These are phyloP conservation scores for Colletotrichum karsti DNA, from an alignment of 2,329 filamentous ascomycete species.

Conservation along the genomic window DNA sequence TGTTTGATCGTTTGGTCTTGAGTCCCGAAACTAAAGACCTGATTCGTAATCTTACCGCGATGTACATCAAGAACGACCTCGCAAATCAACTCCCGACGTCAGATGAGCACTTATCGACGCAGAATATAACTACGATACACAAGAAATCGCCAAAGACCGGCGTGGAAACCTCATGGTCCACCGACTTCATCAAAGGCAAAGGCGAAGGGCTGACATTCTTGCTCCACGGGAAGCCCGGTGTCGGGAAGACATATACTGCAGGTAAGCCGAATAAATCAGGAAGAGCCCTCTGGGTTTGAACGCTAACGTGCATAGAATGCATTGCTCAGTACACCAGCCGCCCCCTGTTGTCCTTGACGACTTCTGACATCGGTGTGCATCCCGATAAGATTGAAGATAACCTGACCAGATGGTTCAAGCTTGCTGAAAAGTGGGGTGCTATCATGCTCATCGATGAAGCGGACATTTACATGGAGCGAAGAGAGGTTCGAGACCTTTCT, in stretches of 20 bases:
- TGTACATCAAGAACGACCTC: neutral
- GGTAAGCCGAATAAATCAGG: neutral
- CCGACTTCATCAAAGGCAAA: constrained; percentile 1
- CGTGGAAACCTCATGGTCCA: neutral
- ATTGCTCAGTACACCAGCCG: neutral
- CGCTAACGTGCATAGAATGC: neutral
- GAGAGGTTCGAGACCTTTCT: constrained; percentile 22
- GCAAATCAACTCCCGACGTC: neutral
- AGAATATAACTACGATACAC: neutral
- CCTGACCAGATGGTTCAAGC: constrained; percentile 25
- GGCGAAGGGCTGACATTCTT: constrained; percentile 9
- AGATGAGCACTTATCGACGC: neutral
- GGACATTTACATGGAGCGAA: constrained; percentile 31
- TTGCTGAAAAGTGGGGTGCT: constrained; percentile 34
- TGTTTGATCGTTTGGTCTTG: constrained; percentile 7
- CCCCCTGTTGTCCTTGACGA: constrained; percentile 14
- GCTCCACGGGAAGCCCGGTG: constrained; percentile 2
- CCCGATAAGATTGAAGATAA: constrained; percentile 27
- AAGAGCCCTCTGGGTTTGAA: too few relatives aligned
- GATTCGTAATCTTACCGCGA: neutral
- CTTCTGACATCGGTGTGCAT: constrained; percentile 29
- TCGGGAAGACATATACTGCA: constrained; percentile 12
- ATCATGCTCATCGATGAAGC: constrained; percentile 39
- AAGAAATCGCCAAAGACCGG: neutral
- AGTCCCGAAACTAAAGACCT: neutral